Percentiles rank a stretch among this genome's conserved stretches.
These are phyloP conservation scores for Ustilago hordei DNA, from an alignment of 1,284 basidiomycete genomes.

Conservation along the genomic window DNA sequence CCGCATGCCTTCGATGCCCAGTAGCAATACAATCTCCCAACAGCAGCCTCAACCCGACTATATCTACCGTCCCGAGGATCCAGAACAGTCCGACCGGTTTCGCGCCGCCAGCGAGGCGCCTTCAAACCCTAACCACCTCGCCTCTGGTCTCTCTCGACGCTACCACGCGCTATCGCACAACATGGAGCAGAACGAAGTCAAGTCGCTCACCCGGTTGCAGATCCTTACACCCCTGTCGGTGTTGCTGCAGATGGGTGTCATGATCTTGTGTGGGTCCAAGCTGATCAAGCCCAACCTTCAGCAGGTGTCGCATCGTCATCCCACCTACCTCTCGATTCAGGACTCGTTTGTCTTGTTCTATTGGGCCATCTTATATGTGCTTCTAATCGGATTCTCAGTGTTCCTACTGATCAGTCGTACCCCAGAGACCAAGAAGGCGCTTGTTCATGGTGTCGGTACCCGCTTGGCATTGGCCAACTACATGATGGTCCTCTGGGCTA, in stretches of 20 bases:
- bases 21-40: constrained; percentile 16
- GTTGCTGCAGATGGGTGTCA: constrained; percentile 50
- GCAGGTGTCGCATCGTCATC: constrained; percentile 70
- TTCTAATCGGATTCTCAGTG: constrained; percentile 83
- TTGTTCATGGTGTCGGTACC: constrained; percentile 77
- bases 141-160: constrained; percentile 30
- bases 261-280: constrained; percentile 51
- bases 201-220: constrained; percentile 51
- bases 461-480: constrained; percentile 84
- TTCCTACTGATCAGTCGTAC: constrained; percentile 79
- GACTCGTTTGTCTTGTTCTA: constrained; percentile 77
- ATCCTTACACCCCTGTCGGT: constrained; percentile 53
- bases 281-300: constrained; percentile 52
- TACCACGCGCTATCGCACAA: constrained; percentile 40
- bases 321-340: constrained; percentile 80
- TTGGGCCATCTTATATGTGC: constrained; percentile 72
- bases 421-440: constrained; percentile 77
- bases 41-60: constrained; percentile 68
- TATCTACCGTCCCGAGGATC: constrained; percentile 55
- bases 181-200: constrained; percentile 47
- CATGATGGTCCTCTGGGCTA: constrained; percentile 84
- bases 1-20: constrained; percentile 19
- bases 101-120: constrained; percentile 24
- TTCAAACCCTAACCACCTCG: constrained; percentile 21
- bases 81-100: constrained; percentile 40